Base-by-base conservation (phyloP, 1,139 yeast genomes). In the Pichia sp. region DNA sequence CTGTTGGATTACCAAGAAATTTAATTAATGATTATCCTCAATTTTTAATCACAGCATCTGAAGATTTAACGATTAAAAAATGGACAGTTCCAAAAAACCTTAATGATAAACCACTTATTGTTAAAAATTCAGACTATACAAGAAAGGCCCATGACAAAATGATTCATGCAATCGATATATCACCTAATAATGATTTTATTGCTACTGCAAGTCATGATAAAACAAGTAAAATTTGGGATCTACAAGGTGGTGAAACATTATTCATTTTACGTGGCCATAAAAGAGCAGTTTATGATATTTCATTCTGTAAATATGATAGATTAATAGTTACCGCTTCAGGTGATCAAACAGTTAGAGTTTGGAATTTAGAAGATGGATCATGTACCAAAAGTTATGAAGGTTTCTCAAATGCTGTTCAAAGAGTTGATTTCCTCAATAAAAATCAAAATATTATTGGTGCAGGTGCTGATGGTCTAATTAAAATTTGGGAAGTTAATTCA, bases 151-250 rank as follows among this genome's bases (percentile, higher is more conserved):
- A 93, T 68, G 99, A 93, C 52, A 93, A 93, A 67, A 97, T 93
- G 68, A 91, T 93, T 55, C 95, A 93, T 64, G 80, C 95, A 4
- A 72, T 95, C 49, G 96, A 89, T 58, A 75, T 93, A 3, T 78
- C 97, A 8, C 96, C 97, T 14, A 90, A 91, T 63, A 95, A 93
- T 68, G 86, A 84, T 58, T 74, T 76, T 56, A 83, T 93, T 64
- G 98, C 96, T 1, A 86, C 97, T 5, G 98, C 96, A 1, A 87
- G 96, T n/a, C 96, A 87, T 67, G 99, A 93, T 67, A 87, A 91
- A 63, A 77, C 91, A 4, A 95, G 87, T 57, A 93, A 95, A 67
- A 72, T 93, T 6, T 95, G 98, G 98, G 84, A 87, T 63, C 65
- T 81, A 38, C 85, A 81, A 44, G 72, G 80, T 16, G 98, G 99